Evolutionary conservation across 2,329 filamentous ascomycete genomes (phyloP).

Genomic region (Ophiosphaerella narmari): DNA sequence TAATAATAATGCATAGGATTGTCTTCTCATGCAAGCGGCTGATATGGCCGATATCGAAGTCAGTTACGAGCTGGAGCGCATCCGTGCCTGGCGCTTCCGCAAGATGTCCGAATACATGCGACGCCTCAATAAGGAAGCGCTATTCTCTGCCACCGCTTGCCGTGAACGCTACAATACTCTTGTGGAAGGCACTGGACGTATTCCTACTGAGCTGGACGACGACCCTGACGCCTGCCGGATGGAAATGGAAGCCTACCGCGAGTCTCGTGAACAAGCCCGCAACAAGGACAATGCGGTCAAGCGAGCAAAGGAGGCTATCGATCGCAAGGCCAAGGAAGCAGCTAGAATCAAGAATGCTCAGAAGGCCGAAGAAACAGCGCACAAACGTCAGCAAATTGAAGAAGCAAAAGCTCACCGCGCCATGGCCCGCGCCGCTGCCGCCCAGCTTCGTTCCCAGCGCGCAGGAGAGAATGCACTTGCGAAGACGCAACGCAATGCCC

Average conservation of each 20-base stretch:
- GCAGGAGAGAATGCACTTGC: constrained; percentile 20
- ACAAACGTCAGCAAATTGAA: constrained; percentile 15
- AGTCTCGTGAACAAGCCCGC: constrained; percentile 22
- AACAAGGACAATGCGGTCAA: constrained; percentile 25
- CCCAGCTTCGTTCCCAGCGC: constrained; percentile 19
- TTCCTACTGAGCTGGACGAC: constrained; percentile 51
- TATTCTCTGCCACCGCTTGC: constrained; percentile 55
- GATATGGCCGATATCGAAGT: constrained; percentile 51
- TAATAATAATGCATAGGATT: constrained; percentile 45
- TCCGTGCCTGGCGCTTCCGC: constrained; percentile 52
- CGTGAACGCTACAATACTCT: constrained; percentile 49
- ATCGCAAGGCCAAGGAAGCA: constrained; percentile 25
- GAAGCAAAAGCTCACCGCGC: constrained; percentile 25
- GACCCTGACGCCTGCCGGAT: constrained; percentile 45
- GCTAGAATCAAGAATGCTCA: constrained; percentile 21
- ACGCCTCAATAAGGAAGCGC: constrained; percentile 41
- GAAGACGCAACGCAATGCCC: constrained; percentile 16
- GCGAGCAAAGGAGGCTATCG: constrained; percentile 10
- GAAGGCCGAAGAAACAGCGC: constrained; percentile 29
- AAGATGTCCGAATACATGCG: constrained; percentile 52
- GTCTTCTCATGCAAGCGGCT: constrained; percentile 48
- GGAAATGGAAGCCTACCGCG: constrained; percentile 32
- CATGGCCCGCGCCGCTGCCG: constrained; percentile 26
- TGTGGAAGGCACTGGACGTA: constrained; percentile 49
- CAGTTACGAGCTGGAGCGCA: constrained; percentile 46